Conservation (phyloP, 2,329 filamentous ascomycete genomes). For the Exserohilum rostratum region DNA sequence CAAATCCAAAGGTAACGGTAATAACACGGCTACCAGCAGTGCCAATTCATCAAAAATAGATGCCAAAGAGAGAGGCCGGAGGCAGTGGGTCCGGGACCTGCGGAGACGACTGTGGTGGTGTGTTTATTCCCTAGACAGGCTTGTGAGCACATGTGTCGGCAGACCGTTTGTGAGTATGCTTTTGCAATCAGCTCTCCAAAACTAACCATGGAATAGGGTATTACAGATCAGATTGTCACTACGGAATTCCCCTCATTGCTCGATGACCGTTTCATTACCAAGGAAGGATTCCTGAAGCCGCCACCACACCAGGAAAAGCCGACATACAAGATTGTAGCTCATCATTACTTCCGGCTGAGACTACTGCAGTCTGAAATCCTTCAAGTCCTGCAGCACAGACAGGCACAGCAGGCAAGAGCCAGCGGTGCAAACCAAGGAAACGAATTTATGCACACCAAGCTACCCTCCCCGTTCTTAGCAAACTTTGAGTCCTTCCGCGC, state of each 20-base stretch:
- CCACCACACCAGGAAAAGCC: constrained; percentile 64
- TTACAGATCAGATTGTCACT: constrained; percentile 95
- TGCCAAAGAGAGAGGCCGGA: constrained; percentile 66
- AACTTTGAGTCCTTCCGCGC: constrained; percentile 84
- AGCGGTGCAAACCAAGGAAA: constrained; percentile 69
- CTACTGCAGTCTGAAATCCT: constrained; percentile 93
- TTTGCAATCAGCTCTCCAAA: background rate
- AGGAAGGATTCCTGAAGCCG: constrained; percentile 71
- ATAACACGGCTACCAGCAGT: constrained; percentile 22
- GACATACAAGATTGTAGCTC: constrained; percentile 87
- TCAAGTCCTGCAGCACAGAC: constrained; percentile 90
- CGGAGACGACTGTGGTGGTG: constrained; percentile 94
- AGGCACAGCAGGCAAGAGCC: constrained; percentile 77
- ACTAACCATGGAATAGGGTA: constrained; percentile 53
- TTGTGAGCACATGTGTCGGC: constrained; percentile 92
- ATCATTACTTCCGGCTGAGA: constrained; percentile 90
- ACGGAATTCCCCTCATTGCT: constrained; percentile 90
- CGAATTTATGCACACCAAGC: constrained; percentile 75
- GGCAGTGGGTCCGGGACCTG: constrained; percentile 85
- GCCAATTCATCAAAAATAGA: constrained; percentile 49
- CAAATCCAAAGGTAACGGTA: constrained; percentile 44
- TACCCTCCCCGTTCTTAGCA: constrained; percentile 84
- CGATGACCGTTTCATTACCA: constrained; percentile 87
- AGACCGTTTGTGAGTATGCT: constrained; percentile 70
- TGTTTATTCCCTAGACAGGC: constrained; percentile 91